Conservation (phyloP, 345 rosid genomes). For the Lepidium sativum region DNA sequence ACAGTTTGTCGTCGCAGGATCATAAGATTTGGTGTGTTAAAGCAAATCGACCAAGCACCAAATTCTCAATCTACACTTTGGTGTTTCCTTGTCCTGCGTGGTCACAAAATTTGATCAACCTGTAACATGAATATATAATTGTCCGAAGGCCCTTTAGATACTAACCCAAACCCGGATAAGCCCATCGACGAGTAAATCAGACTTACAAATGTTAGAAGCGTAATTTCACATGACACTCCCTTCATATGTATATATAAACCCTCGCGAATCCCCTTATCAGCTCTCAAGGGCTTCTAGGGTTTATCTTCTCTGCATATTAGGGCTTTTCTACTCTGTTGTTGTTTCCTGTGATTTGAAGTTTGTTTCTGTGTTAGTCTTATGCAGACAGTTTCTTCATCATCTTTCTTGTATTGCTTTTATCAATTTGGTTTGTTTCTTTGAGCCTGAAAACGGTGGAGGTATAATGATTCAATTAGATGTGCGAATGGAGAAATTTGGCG, state of each 20-base stretch:
- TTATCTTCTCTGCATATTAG: constrained; percentile 13
- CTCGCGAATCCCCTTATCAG: accelerated
- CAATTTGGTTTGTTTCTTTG: neutral
- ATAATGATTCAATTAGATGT: constrained; percentile 65
- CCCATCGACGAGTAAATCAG: neutral
- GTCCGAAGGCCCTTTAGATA: neutral
- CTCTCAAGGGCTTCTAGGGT: constrained; percentile 28
- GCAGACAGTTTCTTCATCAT: neutral
- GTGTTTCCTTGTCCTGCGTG: too few species aligned
- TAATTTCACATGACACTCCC: neutral
- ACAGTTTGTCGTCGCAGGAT: neutral
- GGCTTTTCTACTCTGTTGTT: neutral
- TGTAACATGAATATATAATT: too few species aligned
- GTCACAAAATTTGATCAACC: too few species aligned
- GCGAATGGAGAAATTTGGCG: constrained; percentile 41
- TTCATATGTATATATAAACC: neutral
- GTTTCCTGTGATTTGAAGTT: too few species aligned
- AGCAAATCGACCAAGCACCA: too few species aligned
- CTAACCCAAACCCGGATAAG: neutral
- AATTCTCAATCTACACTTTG: too few species aligned
- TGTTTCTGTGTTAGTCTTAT: too few species aligned
- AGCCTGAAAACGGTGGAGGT: constrained; percentile 21
- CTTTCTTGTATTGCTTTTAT: neutral
- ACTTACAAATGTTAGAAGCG: neutral
- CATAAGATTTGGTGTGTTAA: too few species aligned